Evolutionary conservation across 345 rosid genomes (phyloP), one percentile per base, ranked within the genome.

Genomic region (Citrus unshiu): DNA sequence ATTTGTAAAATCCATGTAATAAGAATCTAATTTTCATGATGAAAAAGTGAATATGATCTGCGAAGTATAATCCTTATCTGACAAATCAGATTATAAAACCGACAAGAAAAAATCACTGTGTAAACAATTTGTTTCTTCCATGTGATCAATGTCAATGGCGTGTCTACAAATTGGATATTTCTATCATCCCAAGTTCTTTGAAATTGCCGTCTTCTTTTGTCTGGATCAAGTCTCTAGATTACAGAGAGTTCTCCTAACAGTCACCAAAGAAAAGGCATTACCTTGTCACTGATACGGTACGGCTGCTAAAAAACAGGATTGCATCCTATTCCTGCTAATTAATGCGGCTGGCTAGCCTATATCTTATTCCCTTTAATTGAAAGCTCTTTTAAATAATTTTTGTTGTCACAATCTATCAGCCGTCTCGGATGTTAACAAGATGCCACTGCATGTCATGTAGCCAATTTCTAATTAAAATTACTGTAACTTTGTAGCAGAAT

Each of bases 401-500:
- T 63, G n/a, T 21, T 10, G 78, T 75, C 70, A 21, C 69, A 9
- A 74, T 74, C 46, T 3, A 12, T 18, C 12, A 63, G 30, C 43
- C 14, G 46, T 21, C 22, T 63, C 18, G 57, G 25, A 61, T 71
- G 30, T 5, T 72, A 32, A 57, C 64, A 3, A 12, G 71, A 68
- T 68, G 13, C 54, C 67, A 16, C 58, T 54, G 14, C 61, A 49
- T 54, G 58, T 12, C 4, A 4, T 22, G 34, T 18, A 19, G 57
- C 13, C 13, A 61, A 19, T 16, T 22, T 60, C 7, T 74, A 37
- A n/a, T 14, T 73, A 14, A 24, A 9, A 21, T 18, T 32, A 62
- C 19, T 37, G 66, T 61, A 78, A 82, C 46, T 59, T 30, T 64
- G 72, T 75, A 75, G 86, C 66, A 68, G 63, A 76, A 73, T 40